Base-by-base conservation (phyloP, 2,329 filamentous ascomycete genomes). In the Arthroderma uncinatum region DNA sequence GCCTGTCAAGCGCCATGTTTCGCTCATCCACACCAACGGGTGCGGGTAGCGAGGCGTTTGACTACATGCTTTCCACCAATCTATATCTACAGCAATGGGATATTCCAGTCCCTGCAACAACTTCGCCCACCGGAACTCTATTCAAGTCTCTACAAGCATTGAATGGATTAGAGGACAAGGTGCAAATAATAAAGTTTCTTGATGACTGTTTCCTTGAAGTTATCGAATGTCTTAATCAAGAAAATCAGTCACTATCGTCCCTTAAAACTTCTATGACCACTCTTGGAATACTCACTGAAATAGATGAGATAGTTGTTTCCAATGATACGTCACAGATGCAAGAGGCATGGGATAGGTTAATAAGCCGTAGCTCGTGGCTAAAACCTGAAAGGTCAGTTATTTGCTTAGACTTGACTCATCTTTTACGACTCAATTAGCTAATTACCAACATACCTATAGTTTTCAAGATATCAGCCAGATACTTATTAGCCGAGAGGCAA, bases 41-140 rank as follows among this genome's bases (percentile, higher is more conserved):
- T 3, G 66, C 68, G 30, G 60, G 60, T 6, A 62, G 66, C 1
- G 73, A 78, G 6, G 82, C 82, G 0, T 75, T 87, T 6, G 85
- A 89, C 50, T 86, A 80, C 60, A 89, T 89, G 55, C 86, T 95
- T 61, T 81, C 83, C 55, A 89, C 88, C 4, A 90, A 91, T 19
- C 82, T 88, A 59, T 86, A 86, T 62, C 76, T 97, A 14, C 90
- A 93, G 63, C 86, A 92, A 65, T 98, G 93, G 93, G 91, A 96
- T 67, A 78, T 97, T 19, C 87, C 88, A 12, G 83, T 84, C 0
- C 87, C 90, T 0, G 75, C 78, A 6, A 73, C 78, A 2, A 81
- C 79, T 53, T 75, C 79, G 10, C 82, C 85, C 57, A 78, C 84
- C 1, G 83, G 85, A 2, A 84, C 82, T 0, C 75, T 92, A 0